Percentiles rank a stretch among this genome's conserved stretches.
Conservation (phyloP, 177 flowering plant genomes). For the Vitis hybrid region DNA sequence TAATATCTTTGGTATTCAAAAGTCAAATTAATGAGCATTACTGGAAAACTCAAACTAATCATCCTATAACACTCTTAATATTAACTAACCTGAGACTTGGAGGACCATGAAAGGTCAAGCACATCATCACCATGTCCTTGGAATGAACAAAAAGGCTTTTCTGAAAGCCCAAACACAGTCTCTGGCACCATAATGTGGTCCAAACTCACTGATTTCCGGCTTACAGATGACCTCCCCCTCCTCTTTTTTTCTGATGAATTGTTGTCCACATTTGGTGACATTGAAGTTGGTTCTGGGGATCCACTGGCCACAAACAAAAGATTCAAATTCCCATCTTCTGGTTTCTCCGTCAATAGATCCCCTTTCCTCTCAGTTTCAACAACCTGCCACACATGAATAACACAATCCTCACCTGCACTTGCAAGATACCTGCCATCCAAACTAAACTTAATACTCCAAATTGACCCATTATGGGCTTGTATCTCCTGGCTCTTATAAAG, state of each 20-base stretch:
- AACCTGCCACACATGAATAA: slow-evolving; percentile 96
- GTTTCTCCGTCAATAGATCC: slow-evolving; percentile 67
- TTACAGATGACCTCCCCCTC: slow-evolving; percentile 66
- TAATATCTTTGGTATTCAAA: no score
- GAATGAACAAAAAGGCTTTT: slow-evolving; percentile 88
- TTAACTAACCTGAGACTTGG: slow-evolving; percentile 84
- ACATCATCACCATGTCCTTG: slow-evolving; percentile 92
- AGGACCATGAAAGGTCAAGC: slow-evolving; percentile 98
- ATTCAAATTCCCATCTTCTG: slow-evolving; percentile 63
- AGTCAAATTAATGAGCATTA: no score
- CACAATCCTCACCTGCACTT: slow-evolving; percentile 97
- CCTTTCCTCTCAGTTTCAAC: slow-evolving; percentile 85
- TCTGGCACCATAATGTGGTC: slow-evolving; percentile 76
- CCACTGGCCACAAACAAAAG: slow-evolving; percentile 51
- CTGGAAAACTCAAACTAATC: no score
- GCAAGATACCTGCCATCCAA: slow-evolving; percentile 88
- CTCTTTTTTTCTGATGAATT: slow-evolving; percentile 62
- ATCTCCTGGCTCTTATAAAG: slow-evolving; percentile 91
- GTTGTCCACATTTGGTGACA: slow-evolving; percentile 48
- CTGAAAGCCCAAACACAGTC: slow-evolving; percentile 77
- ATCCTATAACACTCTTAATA: background rate
- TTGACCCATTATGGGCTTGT: slow-evolving; percentile 91
- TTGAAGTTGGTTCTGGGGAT: slow-evolving; percentile 68
- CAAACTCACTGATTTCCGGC: slow-evolving; percentile 67
- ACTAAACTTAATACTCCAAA: slow-evolving; percentile 93